phyloP scores from a whole-genome alignment of 2,329 filamentous ascomycete species.

The Colletotrichum tropicicola region DNA sequence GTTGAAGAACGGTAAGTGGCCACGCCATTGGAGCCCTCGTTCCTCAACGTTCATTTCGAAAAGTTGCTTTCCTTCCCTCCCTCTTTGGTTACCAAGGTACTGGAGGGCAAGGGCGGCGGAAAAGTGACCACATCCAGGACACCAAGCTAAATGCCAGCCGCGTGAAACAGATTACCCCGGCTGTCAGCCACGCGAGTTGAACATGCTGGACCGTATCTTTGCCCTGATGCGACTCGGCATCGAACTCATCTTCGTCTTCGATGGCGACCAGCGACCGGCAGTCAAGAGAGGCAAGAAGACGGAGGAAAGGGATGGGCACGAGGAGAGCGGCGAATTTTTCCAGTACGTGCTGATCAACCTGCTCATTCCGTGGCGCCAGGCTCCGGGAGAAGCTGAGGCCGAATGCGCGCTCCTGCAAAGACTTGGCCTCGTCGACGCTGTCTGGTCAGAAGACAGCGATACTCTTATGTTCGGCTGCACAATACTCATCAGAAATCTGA shows the following conservation, averaged over 20 bases:
- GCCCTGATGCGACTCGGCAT: constrained; percentile 58
- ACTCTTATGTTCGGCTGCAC: constrained; percentile 56
- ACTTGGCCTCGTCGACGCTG: constrained; percentile 54
- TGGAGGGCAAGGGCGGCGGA: no score
- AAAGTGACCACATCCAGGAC: no score
- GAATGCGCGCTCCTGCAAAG: constrained; percentile 55
- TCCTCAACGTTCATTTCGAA: no score
- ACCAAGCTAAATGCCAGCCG: no score
- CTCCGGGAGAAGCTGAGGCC: constrained; percentile 56
- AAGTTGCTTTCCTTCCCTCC: no score
- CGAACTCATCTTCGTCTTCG: constrained; percentile 62
- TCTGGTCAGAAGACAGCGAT: constrained; percentile 57
- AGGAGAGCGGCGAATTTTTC: constrained; percentile 34
- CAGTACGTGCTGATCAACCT: constrained; percentile 46
- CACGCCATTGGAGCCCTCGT: no score
- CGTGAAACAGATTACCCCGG: neutral
- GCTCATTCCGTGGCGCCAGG: constrained; percentile 50
- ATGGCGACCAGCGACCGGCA: constrained; percentile 51
- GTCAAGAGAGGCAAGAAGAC: neutral
- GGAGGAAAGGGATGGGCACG: neutral
- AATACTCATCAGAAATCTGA: constrained; percentile 38
- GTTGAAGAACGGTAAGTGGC: no score
- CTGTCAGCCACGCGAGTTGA: neutral
- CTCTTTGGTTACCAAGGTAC: no score
- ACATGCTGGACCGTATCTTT: neutral